Evolutionary conservation across 257 asterid species (phyloP).

Genomic region (Ehretia macrophylla): DNA sequence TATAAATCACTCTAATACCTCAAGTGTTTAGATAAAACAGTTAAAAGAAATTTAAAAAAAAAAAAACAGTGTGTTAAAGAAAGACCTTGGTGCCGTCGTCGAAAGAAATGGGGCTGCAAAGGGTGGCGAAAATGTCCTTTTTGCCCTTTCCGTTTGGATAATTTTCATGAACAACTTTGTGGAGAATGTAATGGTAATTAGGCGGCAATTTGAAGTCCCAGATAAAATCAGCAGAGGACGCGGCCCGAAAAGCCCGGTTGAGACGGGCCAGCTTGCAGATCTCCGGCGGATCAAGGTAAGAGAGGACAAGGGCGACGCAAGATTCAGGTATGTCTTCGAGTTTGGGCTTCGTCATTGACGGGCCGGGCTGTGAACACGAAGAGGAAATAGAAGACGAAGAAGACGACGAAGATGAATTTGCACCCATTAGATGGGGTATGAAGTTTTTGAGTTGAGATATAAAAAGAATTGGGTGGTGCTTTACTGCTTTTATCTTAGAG

Average conservation of each 20-base stretch:
- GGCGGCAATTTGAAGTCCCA: slow-evolving; percentile 76
- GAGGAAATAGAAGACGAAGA: background rate
- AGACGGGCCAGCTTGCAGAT: slow-evolving; percentile 68
- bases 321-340: slow-evolving; percentile 82
- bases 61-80: too few relatives aligned
- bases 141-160: slow-evolving; percentile 24
- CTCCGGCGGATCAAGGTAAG: slow-evolving; percentile 72
- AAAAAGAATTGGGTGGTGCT: too few relatives aligned
- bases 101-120: slow-evolving; percentile 44
- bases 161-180: slow-evolving; percentile 31
- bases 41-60: too few relatives aligned
- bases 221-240: slow-evolving; percentile 81
- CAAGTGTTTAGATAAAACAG: too few relatives aligned
- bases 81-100: slow-evolving; percentile 66
- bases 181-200: slow-evolving; percentile 42
- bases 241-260: slow-evolving; percentile 61
- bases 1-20: too few relatives aligned
- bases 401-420: slow-evolving; percentile 39
- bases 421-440: slow-evolving; percentile 49
- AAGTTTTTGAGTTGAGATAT: too few relatives aligned
- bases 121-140: slow-evolving; percentile 58
- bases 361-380: background rate
- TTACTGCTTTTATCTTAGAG: too few relatives aligned
- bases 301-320: slow-evolving; percentile 60
- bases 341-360: slow-evolving; percentile 21